These are phyloP conservation scores for Aureobasidium melanogenum DNA, from an alignment of 2,329 filamentous ascomycete genomes.

Conservation along the genomic window DNA sequence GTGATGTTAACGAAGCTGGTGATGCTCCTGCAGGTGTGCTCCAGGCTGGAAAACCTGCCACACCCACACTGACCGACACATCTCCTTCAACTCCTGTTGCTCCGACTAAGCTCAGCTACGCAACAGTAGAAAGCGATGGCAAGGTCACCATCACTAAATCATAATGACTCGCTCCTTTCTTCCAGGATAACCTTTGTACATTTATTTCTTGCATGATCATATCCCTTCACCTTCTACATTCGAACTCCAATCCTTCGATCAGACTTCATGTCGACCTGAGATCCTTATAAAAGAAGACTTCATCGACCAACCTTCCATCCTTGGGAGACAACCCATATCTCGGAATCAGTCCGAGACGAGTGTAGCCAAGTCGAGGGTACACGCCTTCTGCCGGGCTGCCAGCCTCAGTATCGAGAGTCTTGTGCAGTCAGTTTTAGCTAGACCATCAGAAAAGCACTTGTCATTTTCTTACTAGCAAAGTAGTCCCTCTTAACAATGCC, in stretches of 20 bases:
- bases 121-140: slow-evolving; percentile 24
- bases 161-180: neutral
- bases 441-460: neutral
- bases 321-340: slow-evolving; percentile 42
- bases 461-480: slow-evolving; percentile 43
- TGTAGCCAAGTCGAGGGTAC: slow-evolving; percentile 50
- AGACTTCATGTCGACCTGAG: slow-evolving; percentile 23
- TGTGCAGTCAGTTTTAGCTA: slow-evolving; percentile 12
- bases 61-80: slow-evolving; percentile 29
- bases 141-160: slow-evolving; percentile 24
- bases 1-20: slow-evolving; percentile 85
- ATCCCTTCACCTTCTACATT: neutral
- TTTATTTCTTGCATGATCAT: slow-evolving; percentile 3
- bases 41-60: slow-evolving; percentile 33
- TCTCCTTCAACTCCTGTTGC: slow-evolving; percentile 18
- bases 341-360: slow-evolving; percentile 47
- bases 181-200: neutral
- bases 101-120: slow-evolving; percentile 26
- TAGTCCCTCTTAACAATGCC: slow-evolving; percentile 41
- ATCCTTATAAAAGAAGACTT: slow-evolving; percentile 53
- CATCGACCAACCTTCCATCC: slow-evolving; percentile 41
- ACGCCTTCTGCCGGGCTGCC: slow-evolving; percentile 45
- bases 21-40: slow-evolving; percentile 67
- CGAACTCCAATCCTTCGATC: neutral
- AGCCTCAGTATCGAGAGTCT: slow-evolving; percentile 47